Base-by-base conservation (phyloP, 192 early-diverging fungal species). In the Allomyces macrogynus region DNA sequence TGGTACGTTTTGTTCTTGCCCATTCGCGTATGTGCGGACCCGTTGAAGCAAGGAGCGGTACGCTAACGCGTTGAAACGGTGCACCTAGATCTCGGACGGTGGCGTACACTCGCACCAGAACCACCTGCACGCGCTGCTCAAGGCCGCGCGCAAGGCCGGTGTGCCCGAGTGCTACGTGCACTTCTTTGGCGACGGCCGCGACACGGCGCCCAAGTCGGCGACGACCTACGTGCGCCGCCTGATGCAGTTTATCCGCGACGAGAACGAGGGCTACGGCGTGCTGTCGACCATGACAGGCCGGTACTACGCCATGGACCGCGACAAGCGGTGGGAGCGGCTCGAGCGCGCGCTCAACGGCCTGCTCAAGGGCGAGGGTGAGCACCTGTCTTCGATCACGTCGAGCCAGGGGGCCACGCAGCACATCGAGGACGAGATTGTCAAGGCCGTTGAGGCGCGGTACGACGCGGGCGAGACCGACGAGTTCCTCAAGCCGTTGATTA, bases 301-400 rank as follows among this genome's bases (percentile, higher is more conserved):
- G 62, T 99, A 99, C 85, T 99, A 96, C 73, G 95, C 95, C 65
- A 99, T 99, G 97, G 97, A 99, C 75, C 89, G 97, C 74, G 97
- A 99, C 77, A 99, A 99, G 86, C 87, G 97, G 66, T 99, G 97
- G 97, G 97, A 99, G 81, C 85, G 97, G 63, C 72, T 97, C 62
- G 84, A 94, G 81, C 75, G 92, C 44, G 97, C 97, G 42, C 87
- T 93, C 69, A 93, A 99, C 62, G 92, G 80, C 43, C 75, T 98
- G 71, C 86, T 88, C 40, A 75, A 81, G 69, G 88, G 82, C 57
- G 71, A 74, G 65, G 86, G 96, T 71, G 91, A 92, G 71, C 32
- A 40, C 32, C 7, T 40, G 32, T 82, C 83, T 72, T 66, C 76
- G 64, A 66, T 49, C 3, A 5, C 16, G 49, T 14, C 16, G 16